Percentiles rank a stretch among this genome's conserved stretches.
Evolutionary conservation across 2,329 filamentous ascomycete species (phyloP).

Genomic region (Epichloe brachyelytri): DNA sequence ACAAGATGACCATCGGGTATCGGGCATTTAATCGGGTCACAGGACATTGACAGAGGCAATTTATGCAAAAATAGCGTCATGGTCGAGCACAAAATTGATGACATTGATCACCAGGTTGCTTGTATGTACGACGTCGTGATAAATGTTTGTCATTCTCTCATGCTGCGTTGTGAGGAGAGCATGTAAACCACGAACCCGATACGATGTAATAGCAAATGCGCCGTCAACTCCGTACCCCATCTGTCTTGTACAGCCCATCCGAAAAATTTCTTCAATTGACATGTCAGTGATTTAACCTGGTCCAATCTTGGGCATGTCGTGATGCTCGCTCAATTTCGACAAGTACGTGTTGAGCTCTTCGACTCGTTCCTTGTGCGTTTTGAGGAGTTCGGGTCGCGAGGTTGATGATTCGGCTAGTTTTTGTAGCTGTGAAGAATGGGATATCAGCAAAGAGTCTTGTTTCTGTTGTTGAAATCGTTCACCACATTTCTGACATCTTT

Average conservation of each 20-base stretch:
- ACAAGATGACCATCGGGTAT: neutral
- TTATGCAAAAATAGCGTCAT: neutral
- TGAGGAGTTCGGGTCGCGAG: conserved; percentile 62
- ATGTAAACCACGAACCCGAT: neutral
- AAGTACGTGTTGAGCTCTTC: conserved; percentile 93
- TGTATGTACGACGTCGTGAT: no score
- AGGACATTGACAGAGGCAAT: neutral
- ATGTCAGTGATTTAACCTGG: conserved; percentile 32
- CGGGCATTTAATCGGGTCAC: neutral
- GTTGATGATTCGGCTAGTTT: conserved; percentile 55
- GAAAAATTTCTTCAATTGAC: neutral
- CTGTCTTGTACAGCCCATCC: neutral
- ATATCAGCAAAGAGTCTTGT: no score
- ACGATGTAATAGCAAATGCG: neutral
- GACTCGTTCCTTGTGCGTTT: conserved; percentile 93
- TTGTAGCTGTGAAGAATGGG: conserved; percentile 47
- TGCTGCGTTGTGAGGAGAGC: no score
- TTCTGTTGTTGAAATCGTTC: no score
- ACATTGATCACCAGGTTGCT: neutral
- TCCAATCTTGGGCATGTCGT: conserved; percentile 76
- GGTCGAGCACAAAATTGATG: neutral
- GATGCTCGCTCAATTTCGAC: conserved; percentile 85
- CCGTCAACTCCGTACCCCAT: neutral
- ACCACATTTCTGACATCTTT: no score
- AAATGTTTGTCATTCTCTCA: no score